Percentiles rank a stretch among this genome's conserved stretches.
phyloP scores from a whole-genome alignment of 139 green algal genomes.

The Tetratostichococcus sp. region DNA sequence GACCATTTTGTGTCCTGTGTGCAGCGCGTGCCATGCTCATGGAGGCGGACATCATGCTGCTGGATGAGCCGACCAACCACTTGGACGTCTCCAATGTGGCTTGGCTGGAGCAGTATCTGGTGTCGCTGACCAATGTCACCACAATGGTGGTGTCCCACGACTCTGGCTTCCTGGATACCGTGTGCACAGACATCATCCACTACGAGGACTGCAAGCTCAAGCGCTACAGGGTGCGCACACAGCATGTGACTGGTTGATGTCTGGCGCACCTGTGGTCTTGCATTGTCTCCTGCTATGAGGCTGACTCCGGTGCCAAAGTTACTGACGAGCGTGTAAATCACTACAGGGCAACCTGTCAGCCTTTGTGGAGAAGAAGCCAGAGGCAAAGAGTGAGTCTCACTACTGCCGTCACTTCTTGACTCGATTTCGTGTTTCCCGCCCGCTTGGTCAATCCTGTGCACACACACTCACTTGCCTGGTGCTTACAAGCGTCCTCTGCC shows the following conservation, averaged over 20 bases:
- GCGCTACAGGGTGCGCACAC: constrained; percentile 43
- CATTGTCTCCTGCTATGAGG: too few species aligned
- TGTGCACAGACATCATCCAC: constrained; percentile 86
- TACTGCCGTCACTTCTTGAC: too few species aligned
- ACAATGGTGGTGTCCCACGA: constrained; percentile 87
- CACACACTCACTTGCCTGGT: too few species aligned
- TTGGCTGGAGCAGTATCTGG: constrained; percentile 80
- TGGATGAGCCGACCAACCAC: constrained; percentile 90
- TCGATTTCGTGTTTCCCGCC: too few species aligned
- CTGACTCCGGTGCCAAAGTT: too few species aligned
- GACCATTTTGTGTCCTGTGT: too few species aligned
- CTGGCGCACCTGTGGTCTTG: too few species aligned
- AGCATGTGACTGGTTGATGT: too few species aligned
- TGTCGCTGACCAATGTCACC: constrained; percentile 56
- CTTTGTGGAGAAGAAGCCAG: constrained; percentile 82
- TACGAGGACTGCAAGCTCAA: constrained; percentile 84
- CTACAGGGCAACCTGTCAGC: constrained; percentile 81
- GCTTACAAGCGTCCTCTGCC: too few species aligned
- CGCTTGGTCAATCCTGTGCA: too few species aligned
- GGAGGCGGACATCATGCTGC: constrained; percentile 84
- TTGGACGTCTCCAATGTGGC: constrained; percentile 78
- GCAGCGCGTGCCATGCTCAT: constrained; percentile 76
- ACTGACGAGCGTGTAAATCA: too few species aligned
- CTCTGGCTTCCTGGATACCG: constrained; percentile 81
- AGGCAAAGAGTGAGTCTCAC: too few species aligned